phyloP scores from a whole-genome alignment of 371 early-diverging fungal species.

The Lichtheimia corymbifera region DNA sequence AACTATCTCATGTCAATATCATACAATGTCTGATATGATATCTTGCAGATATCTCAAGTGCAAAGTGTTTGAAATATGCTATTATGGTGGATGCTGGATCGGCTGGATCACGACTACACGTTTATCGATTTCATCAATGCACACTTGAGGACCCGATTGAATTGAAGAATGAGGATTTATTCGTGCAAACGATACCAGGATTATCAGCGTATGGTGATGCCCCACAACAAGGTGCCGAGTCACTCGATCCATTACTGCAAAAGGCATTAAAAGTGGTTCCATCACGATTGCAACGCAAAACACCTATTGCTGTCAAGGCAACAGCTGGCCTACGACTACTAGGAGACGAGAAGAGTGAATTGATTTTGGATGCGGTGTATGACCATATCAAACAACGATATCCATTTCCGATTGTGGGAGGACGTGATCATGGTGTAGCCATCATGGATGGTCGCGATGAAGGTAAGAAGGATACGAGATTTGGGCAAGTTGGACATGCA shows the following conservation, averaged over 20 bases:
- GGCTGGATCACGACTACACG: slow-evolving; percentile 96
- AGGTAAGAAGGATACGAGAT: slow-evolving; percentile 40
- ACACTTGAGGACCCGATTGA: slow-evolving; percentile 3
- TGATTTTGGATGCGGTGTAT: slow-evolving; percentile 77
- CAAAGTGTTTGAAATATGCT: slow-evolving; percentile 50
- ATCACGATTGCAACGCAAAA: slow-evolving; percentile 62
- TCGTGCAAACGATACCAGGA: slow-evolving; percentile 87
- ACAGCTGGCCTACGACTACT: slow-evolving; percentile 92
- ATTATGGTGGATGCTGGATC: slow-evolving; percentile 96
- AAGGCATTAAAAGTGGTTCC: slow-evolving; percentile 77
- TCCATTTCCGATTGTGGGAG: slow-evolving; percentile 80
- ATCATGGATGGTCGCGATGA: slow-evolving; percentile 97
- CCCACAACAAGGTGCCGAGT: slow-evolving; percentile 77
- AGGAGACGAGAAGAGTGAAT: slow-evolving; percentile 65
- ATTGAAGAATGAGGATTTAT: slow-evolving; percentile 76
- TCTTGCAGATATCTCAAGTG: not conserved
- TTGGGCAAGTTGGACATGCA: not conserved
- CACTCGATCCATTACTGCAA: slow-evolving; percentile 77
- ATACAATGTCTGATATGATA: no score
- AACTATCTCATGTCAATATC: no score
- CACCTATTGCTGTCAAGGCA: slow-evolving; percentile 93
- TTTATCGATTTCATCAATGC: slow-evolving; percentile 68
- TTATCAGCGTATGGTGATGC: slow-evolving; percentile 74
- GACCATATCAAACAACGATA: slow-evolving; percentile 65
- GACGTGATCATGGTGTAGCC: slow-evolving; percentile 63